Percentiles rank a stretch among this genome's conserved stretches.
phyloP scores from a whole-genome alignment of 176 grass and related monocot species.

The Chloris gayana region DNA sequence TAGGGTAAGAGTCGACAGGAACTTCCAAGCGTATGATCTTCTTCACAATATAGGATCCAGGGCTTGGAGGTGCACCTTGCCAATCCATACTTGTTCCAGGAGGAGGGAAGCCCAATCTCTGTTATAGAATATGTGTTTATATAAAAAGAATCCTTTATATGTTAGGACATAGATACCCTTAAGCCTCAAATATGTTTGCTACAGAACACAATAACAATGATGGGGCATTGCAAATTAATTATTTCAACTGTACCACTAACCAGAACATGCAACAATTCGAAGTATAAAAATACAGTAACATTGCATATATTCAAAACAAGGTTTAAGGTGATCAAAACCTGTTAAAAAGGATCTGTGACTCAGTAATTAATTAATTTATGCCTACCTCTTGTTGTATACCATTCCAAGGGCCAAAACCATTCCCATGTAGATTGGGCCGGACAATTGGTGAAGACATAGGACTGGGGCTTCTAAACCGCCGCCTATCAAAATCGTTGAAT shows the following conservation, averaged over 20 bases:
- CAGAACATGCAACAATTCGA: not conserved
- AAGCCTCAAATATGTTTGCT: constrained; percentile 20
- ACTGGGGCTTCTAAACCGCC: constrained; percentile 61
- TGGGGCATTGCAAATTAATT: not conserved
- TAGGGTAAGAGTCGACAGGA: constrained; percentile 80
- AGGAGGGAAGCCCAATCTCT: constrained; percentile 71
- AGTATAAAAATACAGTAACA: not conserved
- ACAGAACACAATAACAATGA: constrained; percentile 29
- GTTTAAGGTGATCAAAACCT: constrained; percentile 14
- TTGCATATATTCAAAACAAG: not conserved
- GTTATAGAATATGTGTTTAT: constrained; percentile 16
- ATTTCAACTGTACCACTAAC: not conserved
- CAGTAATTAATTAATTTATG: constrained; percentile 3
- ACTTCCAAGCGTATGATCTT: constrained; percentile 91
- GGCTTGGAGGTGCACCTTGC: constrained; percentile 74
- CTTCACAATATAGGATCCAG: constrained; percentile 78
- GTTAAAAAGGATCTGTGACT: not conserved
- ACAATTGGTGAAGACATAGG: constrained; percentile 71
- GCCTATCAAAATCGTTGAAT: constrained; percentile 58
- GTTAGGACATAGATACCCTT: not conserved
- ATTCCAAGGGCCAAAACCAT: constrained; percentile 69
- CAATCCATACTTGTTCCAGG: constrained; percentile 85
- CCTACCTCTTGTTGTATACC: constrained; percentile 59
- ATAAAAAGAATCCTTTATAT: not conserved
- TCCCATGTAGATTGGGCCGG: constrained; percentile 62